Conservation (phyloP, 169 alveolate genomes). For the Neospora caninum region DNA sequence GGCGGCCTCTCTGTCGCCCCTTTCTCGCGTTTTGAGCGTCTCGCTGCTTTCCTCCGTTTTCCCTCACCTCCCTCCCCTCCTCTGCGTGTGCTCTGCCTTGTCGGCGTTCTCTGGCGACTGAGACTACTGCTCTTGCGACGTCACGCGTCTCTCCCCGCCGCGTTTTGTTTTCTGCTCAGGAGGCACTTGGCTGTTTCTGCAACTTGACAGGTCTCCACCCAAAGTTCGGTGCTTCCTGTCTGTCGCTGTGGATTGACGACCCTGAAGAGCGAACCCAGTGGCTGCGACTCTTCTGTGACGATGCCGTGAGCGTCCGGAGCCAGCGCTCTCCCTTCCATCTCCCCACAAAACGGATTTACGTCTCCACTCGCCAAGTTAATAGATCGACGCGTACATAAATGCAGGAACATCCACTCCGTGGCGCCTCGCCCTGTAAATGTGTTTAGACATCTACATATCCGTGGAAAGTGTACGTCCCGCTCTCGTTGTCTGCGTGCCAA, state of each 20-base stretch:
- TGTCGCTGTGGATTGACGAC: slow-evolving; percentile 5
- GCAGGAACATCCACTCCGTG: too few relatives aligned
- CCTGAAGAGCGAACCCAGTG: slow-evolving; percentile 11
- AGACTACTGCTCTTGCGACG: too few relatives aligned
- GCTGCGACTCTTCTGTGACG: neutral
- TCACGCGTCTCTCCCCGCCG: too few relatives aligned
- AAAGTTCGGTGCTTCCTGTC: neutral
- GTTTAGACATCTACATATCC: too few relatives aligned
- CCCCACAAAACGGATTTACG: neutral
- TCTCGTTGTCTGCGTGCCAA: too few relatives aligned
- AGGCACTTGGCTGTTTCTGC: slow-evolving; percentile 77
- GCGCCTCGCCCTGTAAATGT: too few relatives aligned
- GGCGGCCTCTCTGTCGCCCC: too few relatives aligned
- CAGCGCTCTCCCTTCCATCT: neutral
- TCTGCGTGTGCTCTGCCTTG: too few relatives aligned
- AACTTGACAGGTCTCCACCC: neutral
- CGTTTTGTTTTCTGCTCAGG: slow-evolving; percentile 53
- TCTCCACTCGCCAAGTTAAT: neutral
- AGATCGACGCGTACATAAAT: neutral
- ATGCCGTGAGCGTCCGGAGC: neutral
- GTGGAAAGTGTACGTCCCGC: too few relatives aligned
- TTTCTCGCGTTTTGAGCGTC: too few relatives aligned
- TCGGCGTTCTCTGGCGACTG: too few relatives aligned
- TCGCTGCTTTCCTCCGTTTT: neutral
- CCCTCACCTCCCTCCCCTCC: too few relatives aligned